Evolutionary conservation across 2,329 filamentous ascomycete species (phyloP).

Genomic region (Colletotrichum sp.): DNA sequence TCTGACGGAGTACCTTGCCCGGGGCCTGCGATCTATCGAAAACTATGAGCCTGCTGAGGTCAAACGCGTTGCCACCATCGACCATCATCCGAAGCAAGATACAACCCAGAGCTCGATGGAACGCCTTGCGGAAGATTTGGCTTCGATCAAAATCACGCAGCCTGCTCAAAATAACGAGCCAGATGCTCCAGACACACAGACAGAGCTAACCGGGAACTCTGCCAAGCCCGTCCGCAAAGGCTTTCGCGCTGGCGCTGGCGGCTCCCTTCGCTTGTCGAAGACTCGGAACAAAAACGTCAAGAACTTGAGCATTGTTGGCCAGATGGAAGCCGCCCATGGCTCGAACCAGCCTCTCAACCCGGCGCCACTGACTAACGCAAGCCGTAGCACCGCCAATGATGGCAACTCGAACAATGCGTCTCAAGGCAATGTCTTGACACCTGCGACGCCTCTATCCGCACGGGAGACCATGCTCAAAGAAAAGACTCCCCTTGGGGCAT

Average conservation of each 20-base stretch:
- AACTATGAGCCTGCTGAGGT: not conserved
- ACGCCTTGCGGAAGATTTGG: not conserved
- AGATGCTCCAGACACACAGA: not conserved
- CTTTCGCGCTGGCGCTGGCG: constrained; percentile 33
- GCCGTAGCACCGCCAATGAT: not conserved
- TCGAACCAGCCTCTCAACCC: not conserved
- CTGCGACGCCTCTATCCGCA: not conserved
- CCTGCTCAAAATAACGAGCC: not conserved
- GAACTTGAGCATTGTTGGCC: not conserved
- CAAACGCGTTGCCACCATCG: not conserved
- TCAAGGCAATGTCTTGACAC: not conserved
- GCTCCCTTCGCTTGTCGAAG: constrained; percentile 36
- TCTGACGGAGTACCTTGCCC: not conserved
- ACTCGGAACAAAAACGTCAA: constrained; percentile 27
- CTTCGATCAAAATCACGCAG: not conserved
- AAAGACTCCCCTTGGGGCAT: not conserved
- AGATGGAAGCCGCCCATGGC: not conserved
- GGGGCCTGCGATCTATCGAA: not conserved
- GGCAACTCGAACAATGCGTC: not conserved
- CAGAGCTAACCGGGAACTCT: not conserved
- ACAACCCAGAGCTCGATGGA: not conserved
- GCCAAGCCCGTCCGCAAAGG: constrained; percentile 6
- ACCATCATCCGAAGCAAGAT: not conserved
- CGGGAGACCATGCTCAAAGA: not conserved
- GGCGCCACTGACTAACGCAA: not conserved